Evolutionary conservation across 2,329 filamentous ascomycete species (phyloP).

Genomic region (Cercospora janseana): DNA sequence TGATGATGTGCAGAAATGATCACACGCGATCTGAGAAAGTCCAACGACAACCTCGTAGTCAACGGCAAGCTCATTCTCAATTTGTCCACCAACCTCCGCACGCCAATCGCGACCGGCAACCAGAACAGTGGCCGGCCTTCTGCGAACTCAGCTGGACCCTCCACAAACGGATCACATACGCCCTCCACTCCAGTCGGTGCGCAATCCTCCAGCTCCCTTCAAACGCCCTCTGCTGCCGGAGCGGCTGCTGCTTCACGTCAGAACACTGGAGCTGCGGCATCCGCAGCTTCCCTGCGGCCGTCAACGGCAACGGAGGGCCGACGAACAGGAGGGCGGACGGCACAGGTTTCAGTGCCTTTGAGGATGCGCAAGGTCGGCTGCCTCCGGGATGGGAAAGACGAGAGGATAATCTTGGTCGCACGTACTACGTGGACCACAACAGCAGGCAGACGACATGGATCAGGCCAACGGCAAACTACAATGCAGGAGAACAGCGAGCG

Average conservation of each 20-base stretch:
- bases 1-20: constrained; percentile 72
- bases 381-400: constrained; percentile 94
- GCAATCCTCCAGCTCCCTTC: constrained; percentile 37
- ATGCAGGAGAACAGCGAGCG: constrained; percentile 70
- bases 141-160: constrained; percentile 37
- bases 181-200: constrained; percentile 44
- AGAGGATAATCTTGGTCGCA: constrained; percentile 90
- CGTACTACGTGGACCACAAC: constrained; percentile 98
- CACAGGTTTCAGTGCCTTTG: constrained; percentile 78
- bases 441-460: constrained; percentile 96
- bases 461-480: constrained; percentile 75
- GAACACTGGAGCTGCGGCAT: constrained; percentile 24
- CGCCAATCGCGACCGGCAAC: constrained; percentile 59
- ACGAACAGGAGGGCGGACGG: constrained; percentile 43
- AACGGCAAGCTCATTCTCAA: constrained; percentile 98
- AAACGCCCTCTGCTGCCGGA: constrained; percentile 30
- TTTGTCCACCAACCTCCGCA: constrained; percentile 81
- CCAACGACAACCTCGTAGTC: constrained; percentile 94
- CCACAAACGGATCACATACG: constrained; percentile 40
- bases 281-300: constrained; percentile 7
- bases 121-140: constrained; percentile 43
- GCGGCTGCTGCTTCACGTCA: constrained; percentile 28
- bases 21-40: constrained; percentile 94
- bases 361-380: constrained; percentile 89
- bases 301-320: constrained; percentile 18